Percentiles rank a stretch among this genome's conserved stretches.
Conservation (phyloP, 164 flowering plant species). For the Magnolia officinalis region DNA sequence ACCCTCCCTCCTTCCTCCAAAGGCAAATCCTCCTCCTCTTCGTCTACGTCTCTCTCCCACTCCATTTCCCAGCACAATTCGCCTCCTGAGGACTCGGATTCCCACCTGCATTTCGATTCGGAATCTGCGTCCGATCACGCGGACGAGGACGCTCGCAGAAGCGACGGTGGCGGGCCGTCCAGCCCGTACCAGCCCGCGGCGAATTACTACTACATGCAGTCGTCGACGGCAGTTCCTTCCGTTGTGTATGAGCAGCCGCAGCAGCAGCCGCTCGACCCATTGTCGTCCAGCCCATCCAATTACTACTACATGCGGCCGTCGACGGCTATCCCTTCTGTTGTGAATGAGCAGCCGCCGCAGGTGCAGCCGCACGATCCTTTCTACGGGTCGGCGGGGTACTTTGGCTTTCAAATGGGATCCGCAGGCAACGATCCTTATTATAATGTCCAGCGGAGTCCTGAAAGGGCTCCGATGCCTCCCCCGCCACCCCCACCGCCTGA, state of each 20-base stretch:
- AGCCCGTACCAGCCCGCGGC: slow-evolving; percentile 1
- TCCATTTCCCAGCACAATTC: slow-evolving; percentile 15
- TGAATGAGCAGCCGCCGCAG: slow-evolving; percentile 45
- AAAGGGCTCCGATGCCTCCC: slow-evolving; percentile 25
- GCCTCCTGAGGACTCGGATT: slow-evolving; percentile 26
- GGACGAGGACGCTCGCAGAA: slow-evolving; percentile 30
- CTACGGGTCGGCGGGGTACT: slow-evolving; percentile 23
- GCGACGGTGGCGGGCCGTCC: background rate
- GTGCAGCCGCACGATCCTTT: background rate
- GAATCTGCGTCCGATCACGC: background rate
- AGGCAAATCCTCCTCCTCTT: slow-evolving; percentile 33
- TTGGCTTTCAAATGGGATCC: slow-evolving; percentile 36
- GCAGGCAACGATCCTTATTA: slow-evolving; percentile 10
- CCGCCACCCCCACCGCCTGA: slow-evolving; percentile 72
- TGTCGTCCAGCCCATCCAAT: slow-evolving; percentile 22
- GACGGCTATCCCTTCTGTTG: slow-evolving; percentile 37
- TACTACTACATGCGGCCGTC: slow-evolving; percentile 58
- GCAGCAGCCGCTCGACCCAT: background rate
- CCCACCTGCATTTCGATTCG: slow-evolving; percentile 15
- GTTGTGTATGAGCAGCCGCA: slow-evolving; percentile 51
- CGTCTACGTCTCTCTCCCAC: slow-evolving; percentile 44
- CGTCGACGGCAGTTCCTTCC: slow-evolving; percentile 39
- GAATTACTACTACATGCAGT: slow-evolving; percentile 56
- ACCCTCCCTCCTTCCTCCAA: slow-evolving; percentile 57
- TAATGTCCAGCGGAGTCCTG: slow-evolving; percentile 12